Conservation (phyloP, 2,329 filamentous ascomycete genomes). For the Colletotrichum australisinense region DNA sequence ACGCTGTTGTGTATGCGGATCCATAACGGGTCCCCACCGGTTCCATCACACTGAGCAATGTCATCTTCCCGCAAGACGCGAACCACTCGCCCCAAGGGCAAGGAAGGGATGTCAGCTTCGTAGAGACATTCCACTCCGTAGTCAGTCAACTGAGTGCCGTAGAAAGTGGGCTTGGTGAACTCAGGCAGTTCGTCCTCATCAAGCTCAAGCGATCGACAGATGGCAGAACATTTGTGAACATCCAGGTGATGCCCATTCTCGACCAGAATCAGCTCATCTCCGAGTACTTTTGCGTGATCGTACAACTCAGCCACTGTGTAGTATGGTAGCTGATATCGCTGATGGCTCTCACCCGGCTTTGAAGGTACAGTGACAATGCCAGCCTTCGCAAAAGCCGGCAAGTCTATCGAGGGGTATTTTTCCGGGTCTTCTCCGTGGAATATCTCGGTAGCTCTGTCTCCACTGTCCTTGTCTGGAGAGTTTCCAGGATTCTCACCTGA, state of each 20-base stretch:
- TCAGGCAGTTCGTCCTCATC: neutral
- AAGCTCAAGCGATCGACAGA: neutral
- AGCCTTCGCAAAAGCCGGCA: neutral
- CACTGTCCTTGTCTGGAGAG: neutral
- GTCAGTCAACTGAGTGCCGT: neutral
- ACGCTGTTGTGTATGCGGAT: slow-evolving; percentile 6
- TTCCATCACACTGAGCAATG: slow-evolving; percentile 12
- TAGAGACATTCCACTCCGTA: neutral
- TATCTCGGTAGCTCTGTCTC: neutral
- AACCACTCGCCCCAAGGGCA: slow-evolving; percentile 8
- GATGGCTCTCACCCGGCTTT: neutral
- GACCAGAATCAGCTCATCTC: slow-evolving; percentile 9
- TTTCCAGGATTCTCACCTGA: neutral
- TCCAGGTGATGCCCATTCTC: slow-evolving; percentile 7
- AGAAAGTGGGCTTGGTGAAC: neutral
- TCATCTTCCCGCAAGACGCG: slow-evolving; percentile 13
- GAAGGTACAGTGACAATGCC: neutral
- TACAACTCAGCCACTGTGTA: slow-evolving; percentile 21
- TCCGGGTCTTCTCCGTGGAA: neutral
- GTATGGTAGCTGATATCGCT: slow-evolving; percentile 1
- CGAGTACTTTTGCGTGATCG: neutral
- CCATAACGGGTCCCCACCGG: slow-evolving; percentile 8
- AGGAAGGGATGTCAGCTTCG: neutral
- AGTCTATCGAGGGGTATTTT: neutral
- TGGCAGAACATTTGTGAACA: neutral